Conservation (phyloP, 1,139 yeast genomes). For the Yamadazyma oceani region DNA sequence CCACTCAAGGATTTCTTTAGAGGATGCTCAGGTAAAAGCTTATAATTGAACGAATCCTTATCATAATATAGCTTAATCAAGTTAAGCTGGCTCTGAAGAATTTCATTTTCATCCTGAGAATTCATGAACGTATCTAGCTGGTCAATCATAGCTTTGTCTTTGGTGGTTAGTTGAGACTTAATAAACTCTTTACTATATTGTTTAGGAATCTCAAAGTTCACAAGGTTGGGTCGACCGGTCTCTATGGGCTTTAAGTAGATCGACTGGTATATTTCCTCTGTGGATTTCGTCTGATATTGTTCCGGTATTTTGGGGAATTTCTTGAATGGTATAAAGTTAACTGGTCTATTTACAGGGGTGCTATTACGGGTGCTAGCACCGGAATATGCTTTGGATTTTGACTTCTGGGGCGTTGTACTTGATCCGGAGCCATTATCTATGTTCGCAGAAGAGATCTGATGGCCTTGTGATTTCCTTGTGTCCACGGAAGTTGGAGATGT, state of each 20-base stretch:
- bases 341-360: no score
- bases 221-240: constrained; percentile 13
- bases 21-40: constrained; percentile 37
- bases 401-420: no score
- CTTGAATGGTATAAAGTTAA: constrained; percentile 24
- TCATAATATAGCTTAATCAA: constrained; percentile 30
- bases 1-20: constrained; percentile 43
- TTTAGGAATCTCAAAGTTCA: constrained; percentile 34
- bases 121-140: constrained; percentile 28
- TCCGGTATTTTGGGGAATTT: constrained; percentile 34
- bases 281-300: constrained; percentile 17
- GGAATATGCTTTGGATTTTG: no score
- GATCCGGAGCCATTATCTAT: no score
- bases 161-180: constrained; percentile 22
- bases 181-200: constrained; percentile 27
- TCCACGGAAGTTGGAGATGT: background rate
- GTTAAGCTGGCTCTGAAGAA: constrained; percentile 25
- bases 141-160: constrained; percentile 27
- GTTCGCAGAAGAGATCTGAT: no score
- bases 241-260: constrained; percentile 16
- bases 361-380: no score
- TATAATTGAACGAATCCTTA: constrained; percentile 26
- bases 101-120: constrained; percentile 27
- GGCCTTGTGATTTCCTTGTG: background rate
- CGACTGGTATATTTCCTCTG: constrained; percentile 21